Evolutionary conservation across 1,139 yeast species (phyloP), one percentile per base, ranked within the genome.

Genomic region (Diutina catenulata): DNA sequence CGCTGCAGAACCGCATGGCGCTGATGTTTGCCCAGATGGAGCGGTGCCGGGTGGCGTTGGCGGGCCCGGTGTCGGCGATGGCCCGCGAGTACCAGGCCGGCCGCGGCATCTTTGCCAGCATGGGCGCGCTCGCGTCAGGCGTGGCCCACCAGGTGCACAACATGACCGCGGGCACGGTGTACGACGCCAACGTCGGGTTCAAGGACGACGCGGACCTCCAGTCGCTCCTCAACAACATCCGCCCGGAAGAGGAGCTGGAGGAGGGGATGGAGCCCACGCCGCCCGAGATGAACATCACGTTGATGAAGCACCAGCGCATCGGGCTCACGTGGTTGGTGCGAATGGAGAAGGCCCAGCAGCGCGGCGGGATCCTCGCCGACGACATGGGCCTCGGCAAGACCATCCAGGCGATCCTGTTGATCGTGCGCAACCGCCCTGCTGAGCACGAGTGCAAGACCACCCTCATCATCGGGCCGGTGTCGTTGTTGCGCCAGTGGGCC

Each of bases 371-470:
- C 23, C 59, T 87, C 29, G 95, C 95, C 1, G 96, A 87, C 59
- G 95, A 83, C 60, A 87, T 87, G 96, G 96, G 95, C 24, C 62
- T 87, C 24, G 96, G 95, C 43, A 88, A 87, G 55, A 87, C 96
- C 0, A 76, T 87, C 32, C 96, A 87, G 57, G 73, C 86, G 2
- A 64, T 84, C 36, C 75, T 94, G 0, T 55, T 84, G 37, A 75
- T 86, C 49, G 51, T 83, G 42, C 68, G 80, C 2, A 68, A 73
- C 49, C 63, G 60, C 41, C 64, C 80, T 0, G 41, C 48, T 11
- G 57, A 60, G 21, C 49, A 48, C 3, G 43, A 48, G 5, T 42
- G 53, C 22, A 76, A 70, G 46, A 76, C 91, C 0, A 84, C 80
- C n/a, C 60, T 88, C 40, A 70, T 88, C 36, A 70, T 88, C 11